These are phyloP conservation scores for Phlyctochytrium planicorne DNA, from an alignment of 192 early-diverging fungal genomes.

Conservation along the genomic window DNA sequence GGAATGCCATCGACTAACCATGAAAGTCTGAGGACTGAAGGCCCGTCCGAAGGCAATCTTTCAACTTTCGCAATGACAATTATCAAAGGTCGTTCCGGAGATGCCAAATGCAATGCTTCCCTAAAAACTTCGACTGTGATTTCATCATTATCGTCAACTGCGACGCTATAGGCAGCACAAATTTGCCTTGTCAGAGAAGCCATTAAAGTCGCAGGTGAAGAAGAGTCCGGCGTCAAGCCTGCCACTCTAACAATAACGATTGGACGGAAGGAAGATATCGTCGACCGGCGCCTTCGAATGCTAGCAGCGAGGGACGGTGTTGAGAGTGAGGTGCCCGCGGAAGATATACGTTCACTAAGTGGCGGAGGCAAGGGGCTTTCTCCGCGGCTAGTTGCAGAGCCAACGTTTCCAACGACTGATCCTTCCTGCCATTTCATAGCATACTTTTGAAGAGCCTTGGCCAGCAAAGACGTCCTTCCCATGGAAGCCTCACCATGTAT, in stretches of 20 bases:
- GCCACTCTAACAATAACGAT: constrained; percentile 16
- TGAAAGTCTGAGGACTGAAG: not conserved
- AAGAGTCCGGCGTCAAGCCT: constrained; percentile 16
- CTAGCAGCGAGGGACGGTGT: not conserved
- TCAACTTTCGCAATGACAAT: constrained; percentile 20
- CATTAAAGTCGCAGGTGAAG: constrained; percentile 1
- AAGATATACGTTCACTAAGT: not conserved
- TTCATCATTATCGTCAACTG: not conserved
- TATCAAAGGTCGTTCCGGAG: constrained; percentile 10
- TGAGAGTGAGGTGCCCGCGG: not conserved
- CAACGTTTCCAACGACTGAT: not conserved
- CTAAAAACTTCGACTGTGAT: constrained; percentile 20
- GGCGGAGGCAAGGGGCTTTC: not conserved
- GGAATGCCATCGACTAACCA: constrained; percentile 19
- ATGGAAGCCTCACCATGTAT: constrained; percentile 10
- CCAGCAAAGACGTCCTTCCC: constrained; percentile 21
- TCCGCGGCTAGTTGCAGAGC: not conserved
- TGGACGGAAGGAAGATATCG: constrained; percentile 7
- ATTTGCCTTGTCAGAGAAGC: constrained; percentile 23
- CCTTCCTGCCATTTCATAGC: constrained; percentile 2
- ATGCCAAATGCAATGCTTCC: constrained; percentile 11
- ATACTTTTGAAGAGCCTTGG: constrained; percentile 13
- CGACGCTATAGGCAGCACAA: constrained; percentile 14
- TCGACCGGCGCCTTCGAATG: not conserved
- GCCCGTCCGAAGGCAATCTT: not conserved